phyloP scores from a whole-genome alignment of 2,329 filamentous ascomycete genomes.

The Pseudocercospora fuligena region DNA sequence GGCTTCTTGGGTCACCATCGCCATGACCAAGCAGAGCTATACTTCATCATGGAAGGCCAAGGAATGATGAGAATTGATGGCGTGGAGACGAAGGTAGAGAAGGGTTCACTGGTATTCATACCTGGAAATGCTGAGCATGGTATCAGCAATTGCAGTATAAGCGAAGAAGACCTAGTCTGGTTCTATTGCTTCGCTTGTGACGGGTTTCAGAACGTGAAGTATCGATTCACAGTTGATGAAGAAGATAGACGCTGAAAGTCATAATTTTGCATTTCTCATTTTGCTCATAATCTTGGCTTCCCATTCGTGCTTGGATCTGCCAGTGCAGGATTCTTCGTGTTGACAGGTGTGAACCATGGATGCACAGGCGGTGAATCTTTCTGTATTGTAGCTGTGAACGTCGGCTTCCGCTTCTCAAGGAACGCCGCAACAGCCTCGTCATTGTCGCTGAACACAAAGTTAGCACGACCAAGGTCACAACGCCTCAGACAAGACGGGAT shows the following conservation, averaged over 20 bases:
- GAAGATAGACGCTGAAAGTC: background rate
- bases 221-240: slow-evolving; percentile 14
- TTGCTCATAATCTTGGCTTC: slow-evolving; percentile 23
- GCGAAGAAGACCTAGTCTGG: slow-evolving; percentile 15
- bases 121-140: slow-evolving; percentile 52
- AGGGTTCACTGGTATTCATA: slow-evolving; percentile 47
- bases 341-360: slow-evolving; percentile 26
- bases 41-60: slow-evolving; percentile 46
- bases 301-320: slow-evolving; percentile 25
- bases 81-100: slow-evolving; percentile 37
- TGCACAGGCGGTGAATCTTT: slow-evolving; percentile 28
- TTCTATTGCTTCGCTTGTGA: slow-evolving; percentile 21
- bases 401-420: slow-evolving; percentile 28
- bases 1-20: slow-evolving; percentile 47
- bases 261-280: background rate
- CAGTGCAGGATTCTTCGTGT: slow-evolving; percentile 26
- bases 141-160: slow-evolving; percentile 27
- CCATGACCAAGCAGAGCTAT: slow-evolving; percentile 51
- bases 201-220: slow-evolving; percentile 18
- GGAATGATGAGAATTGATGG: slow-evolving; percentile 48
- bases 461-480: background rate
- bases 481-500: too few species aligned
- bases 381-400: slow-evolving; percentile 27
- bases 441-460: slow-evolving; percentile 20
- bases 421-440: slow-evolving; percentile 30